These are phyloP conservation scores for Cytospora piceae DNA, from an alignment of 2,329 filamentous ascomycete species.

Conservation along the genomic window DNA sequence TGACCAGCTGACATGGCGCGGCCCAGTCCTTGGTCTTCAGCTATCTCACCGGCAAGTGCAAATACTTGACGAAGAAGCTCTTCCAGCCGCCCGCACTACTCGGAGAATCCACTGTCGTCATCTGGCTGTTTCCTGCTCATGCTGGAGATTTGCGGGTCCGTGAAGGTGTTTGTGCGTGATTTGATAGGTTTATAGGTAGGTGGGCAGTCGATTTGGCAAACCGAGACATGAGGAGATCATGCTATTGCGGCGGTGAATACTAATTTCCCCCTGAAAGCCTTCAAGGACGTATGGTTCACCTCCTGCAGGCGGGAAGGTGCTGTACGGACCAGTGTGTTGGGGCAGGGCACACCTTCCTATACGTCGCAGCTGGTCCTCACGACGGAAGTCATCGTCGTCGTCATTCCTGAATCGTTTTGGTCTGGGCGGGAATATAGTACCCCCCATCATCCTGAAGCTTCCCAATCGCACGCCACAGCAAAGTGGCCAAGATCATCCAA, in stretches of 20 bases:
- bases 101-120: not conserved
- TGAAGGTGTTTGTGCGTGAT: not conserved
- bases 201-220: not conserved
- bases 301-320: not conserved
- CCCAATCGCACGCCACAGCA: constrained; percentile 45
- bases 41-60: constrained; percentile 23
- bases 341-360: not conserved
- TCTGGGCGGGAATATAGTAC: not conserved
- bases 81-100: constrained; percentile 11
- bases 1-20: not conserved
- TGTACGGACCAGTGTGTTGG: not conserved
- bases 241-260: not conserved
- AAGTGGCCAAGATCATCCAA: constrained; percentile 39
- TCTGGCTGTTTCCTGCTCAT: not conserved
- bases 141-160: not conserved
- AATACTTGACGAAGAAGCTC: constrained; percentile 22
- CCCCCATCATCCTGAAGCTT: constrained; percentile 20
- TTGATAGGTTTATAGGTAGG: not conserved
- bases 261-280: not conserved
- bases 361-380: not conserved
- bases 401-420: not conserved
- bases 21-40: not conserved
- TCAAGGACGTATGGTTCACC: too few relatives aligned
- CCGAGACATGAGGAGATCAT: not conserved
- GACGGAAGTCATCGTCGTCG: not conserved